Evolutionary conservation across 805 yeast species (phyloP), one percentile per base, ranked within the genome.

Genomic region (Candida arabinofermentans): DNA sequence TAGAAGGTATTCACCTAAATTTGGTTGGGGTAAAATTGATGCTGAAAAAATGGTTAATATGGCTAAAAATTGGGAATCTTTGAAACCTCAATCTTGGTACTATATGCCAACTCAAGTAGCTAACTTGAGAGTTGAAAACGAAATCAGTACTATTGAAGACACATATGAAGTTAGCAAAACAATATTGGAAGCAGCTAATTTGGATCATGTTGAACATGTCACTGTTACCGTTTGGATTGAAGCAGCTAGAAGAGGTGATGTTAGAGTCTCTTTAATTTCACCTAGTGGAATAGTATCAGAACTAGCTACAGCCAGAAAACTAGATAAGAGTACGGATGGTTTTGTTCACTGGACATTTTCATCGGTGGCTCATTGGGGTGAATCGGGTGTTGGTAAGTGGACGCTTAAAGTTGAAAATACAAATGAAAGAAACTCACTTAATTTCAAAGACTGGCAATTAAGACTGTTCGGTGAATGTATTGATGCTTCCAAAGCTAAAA

Each of bases 301-400:
- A 34, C 70, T 93, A 46, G 96, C 93, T 0, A 75, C 80, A 19
- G 70, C 71, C 16, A 75, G 99, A 52, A 65, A 64, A 6, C 50
- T 64, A 16, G 99, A 93, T 61, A 49, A 43, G 8, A 70, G 79
- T 5, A 47, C 51, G 2, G 67, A 59, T 1, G 96, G 96, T 0
- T 84, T 87, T 49, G 53, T 59, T 5, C 71, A 84, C 51, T 93
- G 99, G 99, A 85, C 86, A 1, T 93, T 93, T 58, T 87, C 90
- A 87, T 77, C 91, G 9, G 98, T 93, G n/a, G 97, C 96, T 1
- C 98, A 93, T 61, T 93, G 98, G 97, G 96, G 96, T 30, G 90
- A 83, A 52, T 37, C 58, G 2, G 91, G 90, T 2, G 63, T 64
- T 21, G 99, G 99, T 9, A 78, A 74, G 5, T 93, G 99, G 99